Evolutionary conservation across 164 flowering plant species (phyloP), one percentile per base, ranked within the genome.

Genomic region (Dillenia suffruticosa): DNA sequence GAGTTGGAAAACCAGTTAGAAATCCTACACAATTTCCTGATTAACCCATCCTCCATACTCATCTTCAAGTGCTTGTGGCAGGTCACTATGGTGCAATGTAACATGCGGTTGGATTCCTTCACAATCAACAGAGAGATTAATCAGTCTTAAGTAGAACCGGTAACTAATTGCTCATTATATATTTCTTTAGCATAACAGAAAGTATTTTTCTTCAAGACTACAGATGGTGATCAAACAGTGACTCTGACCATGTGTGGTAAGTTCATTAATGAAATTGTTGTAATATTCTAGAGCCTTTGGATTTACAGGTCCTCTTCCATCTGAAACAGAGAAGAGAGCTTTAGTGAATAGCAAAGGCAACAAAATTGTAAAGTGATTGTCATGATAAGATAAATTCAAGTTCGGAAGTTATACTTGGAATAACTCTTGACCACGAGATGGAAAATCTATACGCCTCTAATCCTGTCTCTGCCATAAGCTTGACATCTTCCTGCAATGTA

Each of bases 371-470:
- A 32, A 32, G 40, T 32, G 40, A 32, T 32, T 32, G 40, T 32
- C 40, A 32, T 32, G 7, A 32, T 32, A 0, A 32, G 40, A 32
- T 32, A 32, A 32, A 5, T 32, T 32, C 6, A 32, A 32, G 40
- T 32, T 32, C 16, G 32, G 12, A 40, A 13, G 26, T 12, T 72
- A 40, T 82, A 77, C 86, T 68, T 62, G 84, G 82, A 15, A 80
- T 52, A 9, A 82, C 74, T 56, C 83, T 76, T 59, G 86, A 76
- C 86, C 84, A 78, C 8, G 86, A 77, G 43, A 80, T 80, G 49
- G 86, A 82, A 65, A 82, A 82, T 64, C 86, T 67, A 48, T 77
- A 82, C 15, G 77, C 80, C 13, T 82, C 80, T 43, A 82, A 65
- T n/a, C 79, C 80, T 2, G 66, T 63, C 1, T 79, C 82, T 68